Base-by-base conservation (phyloP, 768 basidiomycete genomes). In the Hypholoma sublateritium region DNA sequence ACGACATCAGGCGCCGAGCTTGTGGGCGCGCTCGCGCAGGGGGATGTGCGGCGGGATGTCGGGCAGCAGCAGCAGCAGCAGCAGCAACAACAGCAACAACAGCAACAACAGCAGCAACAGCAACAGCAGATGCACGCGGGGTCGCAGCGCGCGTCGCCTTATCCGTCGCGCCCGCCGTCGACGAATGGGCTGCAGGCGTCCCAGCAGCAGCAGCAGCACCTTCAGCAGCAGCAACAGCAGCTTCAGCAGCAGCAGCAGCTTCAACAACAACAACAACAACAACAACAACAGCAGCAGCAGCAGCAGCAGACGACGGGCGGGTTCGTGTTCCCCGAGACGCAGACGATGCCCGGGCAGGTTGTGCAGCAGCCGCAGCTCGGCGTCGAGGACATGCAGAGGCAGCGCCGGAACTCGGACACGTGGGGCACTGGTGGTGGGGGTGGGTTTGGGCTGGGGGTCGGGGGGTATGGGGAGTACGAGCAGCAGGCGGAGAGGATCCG, bases 191-290 rank as follows among this genome's bases (percentile, higher is more conserved):
- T n/a, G n/a, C n/a, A n/a, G n/a, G n/a, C n/a, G n/a, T n/a, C n/a
- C n/a, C 55, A 57, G 16, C 70, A 67, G 37, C 66, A 66, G 24
- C 61, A 59, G 19, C 44, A 39, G 17, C 59, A 56, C 11, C 42
- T 47, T 36, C 55, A 57, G 16, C 70, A 67, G 37, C 66, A 66
- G 24, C 61, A 59, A 19, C 44, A 39, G 17, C 59, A 56, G 16
- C 42, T 47, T 36, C 57, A 59, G 28, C 45, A 43, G 17, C 53
- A 58, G 24, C 49, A 51, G 14, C 52, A 53, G 19, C 22, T 6
- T 9, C 42, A 44, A 25, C 17, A 25, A 36, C 53, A 53, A 36
- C 46, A 46, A 19, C 50, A 46, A 13, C 59, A 59, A 14, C 47
- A 54, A 44, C 57, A 56, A 21, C 45, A 43, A 16, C 53, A 58